Conservation (phyloP, 2,329 filamentous ascomycete species). For the Fonsecaea nubica region DNA sequence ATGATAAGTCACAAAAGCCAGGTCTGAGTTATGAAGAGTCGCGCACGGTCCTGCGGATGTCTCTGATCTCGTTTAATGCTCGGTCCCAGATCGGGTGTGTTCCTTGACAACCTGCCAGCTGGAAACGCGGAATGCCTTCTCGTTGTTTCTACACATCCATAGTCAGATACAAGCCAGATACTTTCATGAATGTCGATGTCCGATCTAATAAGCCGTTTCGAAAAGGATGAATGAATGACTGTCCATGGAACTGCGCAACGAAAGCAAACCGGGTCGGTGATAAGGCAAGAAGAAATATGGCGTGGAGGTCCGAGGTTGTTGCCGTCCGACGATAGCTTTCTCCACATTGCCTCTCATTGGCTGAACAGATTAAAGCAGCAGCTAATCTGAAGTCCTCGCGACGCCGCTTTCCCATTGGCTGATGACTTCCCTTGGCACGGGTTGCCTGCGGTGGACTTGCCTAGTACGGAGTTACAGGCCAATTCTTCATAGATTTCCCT, state of each 20-base stretch:
- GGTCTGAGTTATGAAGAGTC: background rate
- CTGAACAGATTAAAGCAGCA: background rate
- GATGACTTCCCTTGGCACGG: background rate
- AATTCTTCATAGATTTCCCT: slow-evolving; percentile 28
- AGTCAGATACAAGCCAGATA: background rate
- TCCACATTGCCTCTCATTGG: background rate
- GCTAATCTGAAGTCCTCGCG: background rate
- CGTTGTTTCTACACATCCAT: background rate
- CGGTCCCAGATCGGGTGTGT: background rate
- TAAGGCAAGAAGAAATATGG: background rate
- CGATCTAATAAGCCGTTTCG: background rate
- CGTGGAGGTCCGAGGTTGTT: background rate
- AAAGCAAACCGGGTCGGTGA: background rate
- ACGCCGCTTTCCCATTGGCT: background rate
- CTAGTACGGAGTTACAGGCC: slow-evolving; percentile 6
- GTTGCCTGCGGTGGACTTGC: background rate
- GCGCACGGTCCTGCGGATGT: background rate
- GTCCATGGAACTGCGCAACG: background rate
- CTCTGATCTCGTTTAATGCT: background rate
- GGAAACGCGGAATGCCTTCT: background rate
- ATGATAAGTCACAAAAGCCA: background rate
- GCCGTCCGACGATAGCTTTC: background rate
- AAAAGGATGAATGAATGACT: background rate
- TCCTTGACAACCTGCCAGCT: background rate
- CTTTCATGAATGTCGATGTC: background rate